Percentiles rank a stretch among this genome's conserved stretches.
These are phyloP conservation scores for Penicillium odoratum DNA, from an alignment of 495 filamentous ascomycete species.

Conservation along the genomic window DNA sequence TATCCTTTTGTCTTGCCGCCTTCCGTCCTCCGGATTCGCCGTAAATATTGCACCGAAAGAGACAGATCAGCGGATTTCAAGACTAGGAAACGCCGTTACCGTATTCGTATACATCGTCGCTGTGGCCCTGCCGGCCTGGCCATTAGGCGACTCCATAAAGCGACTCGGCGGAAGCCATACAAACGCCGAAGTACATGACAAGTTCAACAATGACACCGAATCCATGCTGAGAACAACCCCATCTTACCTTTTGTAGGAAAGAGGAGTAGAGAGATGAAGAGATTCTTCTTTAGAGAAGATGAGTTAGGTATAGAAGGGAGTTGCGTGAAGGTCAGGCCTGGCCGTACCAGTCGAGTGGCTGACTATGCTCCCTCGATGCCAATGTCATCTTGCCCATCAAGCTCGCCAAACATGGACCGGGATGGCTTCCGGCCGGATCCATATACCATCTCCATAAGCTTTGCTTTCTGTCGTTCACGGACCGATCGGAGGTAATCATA, in stretches of 20 bases:
- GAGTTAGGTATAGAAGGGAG: not conserved
- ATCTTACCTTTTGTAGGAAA: not conserved
- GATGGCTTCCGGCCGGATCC: conserved; percentile 51
- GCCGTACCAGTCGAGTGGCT: not conserved
- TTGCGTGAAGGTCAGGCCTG: too few species aligned
- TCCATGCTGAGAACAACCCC: conserved; percentile 1
- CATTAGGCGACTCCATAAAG: conserved; percentile 1
- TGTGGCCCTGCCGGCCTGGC: not conserved
- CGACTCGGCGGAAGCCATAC: not conserved
- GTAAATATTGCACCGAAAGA: conserved; percentile 8
- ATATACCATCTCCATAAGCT: conserved; percentile 78
- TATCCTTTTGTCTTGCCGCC: conserved; percentile 17
- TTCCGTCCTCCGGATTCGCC: conserved; percentile 9
- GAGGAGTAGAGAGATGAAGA: not conserved
- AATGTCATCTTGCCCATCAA: conserved; percentile 22
- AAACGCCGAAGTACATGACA: conserved; percentile 4
- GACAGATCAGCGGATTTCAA: conserved; percentile 8
- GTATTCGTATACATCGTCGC: not conserved
- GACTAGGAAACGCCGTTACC: conserved; percentile 8
- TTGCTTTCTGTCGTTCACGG: conserved; percentile 75
- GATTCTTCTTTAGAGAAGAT: not conserved
- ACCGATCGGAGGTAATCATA: conserved; percentile 71
- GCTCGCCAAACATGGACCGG: conserved; percentile 27
- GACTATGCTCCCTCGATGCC: conserved; percentile 11
- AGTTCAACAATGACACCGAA: not conserved